Base-by-base conservation (phyloP, 2,329 filamentous ascomycete genomes). In the Fusarium succisae region DNA sequence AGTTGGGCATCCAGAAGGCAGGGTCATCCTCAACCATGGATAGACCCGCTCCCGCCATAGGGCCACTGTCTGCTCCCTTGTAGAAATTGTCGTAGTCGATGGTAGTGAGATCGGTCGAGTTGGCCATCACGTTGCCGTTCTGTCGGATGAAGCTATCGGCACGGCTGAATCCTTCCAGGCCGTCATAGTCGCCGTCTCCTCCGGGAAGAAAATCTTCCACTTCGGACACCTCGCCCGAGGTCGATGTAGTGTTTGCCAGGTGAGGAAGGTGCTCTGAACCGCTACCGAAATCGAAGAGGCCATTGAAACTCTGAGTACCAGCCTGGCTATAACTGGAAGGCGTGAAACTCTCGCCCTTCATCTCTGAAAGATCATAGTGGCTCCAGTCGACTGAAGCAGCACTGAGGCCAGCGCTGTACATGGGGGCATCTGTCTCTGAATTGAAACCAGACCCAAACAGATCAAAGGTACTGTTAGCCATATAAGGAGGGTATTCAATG, bases 161-260 rank as follows among this genome's bases (percentile, higher is more conserved):
- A 65, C 84, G 72, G 44, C 72, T 56, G 24, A 74, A 75, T 15
- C 72, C 72, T 32, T 75, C 86, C 57, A 86, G 85, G 64, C 87
- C 77, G 32, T 84, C 83, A 70, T 87, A 87, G 54, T 86, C 84
- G 69, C 87, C 87, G 39, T 83, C 83, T 71, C 85, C 83, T 72
- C 85, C 83, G 57, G 82, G 83, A 57, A 86, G 81, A 68, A 88
- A 87, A 73, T 92, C 91, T 70, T 92, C 91, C 10, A 90, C 89
- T 79, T 92, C 90, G 15, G 90, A 92, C 14, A 92, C 90, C 69
- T 92, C 90, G 41, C 91, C 91, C 18, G 91, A 92, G 14, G 89
- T 91, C 15, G 89, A 90, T 3, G 88, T 89, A 57, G 85, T 86
- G 78, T 88, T 85, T 70, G 89, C 87, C 76, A 91, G 80, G 55